Evolutionary conservation across 345 rosid species (phyloP), one percentile per base, ranked within the genome.

Genomic region (Noccaea caerulescens): DNA sequence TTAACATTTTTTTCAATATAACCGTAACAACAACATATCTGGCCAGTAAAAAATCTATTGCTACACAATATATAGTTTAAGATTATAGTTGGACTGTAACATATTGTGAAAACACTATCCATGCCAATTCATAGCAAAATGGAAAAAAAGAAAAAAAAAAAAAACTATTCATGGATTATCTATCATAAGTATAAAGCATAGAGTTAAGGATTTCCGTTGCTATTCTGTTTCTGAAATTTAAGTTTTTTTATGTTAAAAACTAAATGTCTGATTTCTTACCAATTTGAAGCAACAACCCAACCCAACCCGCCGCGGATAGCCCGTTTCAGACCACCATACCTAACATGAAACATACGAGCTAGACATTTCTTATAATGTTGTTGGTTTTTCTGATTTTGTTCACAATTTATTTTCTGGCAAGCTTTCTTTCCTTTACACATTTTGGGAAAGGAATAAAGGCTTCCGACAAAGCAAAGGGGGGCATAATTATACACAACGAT

Each of bases 371-470:
- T 53, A 20, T 20, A 6, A 37, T 13, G 18, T 23, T 37, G 18
- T 33, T 55, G 1, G 18, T 34, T 47, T 58, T 49, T 27, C 37
- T 57, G 65, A 18, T 51, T 59, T 43, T 20, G 7, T 8, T 45
- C 33, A 39, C 14, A 30, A 5, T 44, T 30, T 32, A 10, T 34
- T 58, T 36, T 66, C 54, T 39, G 44, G 41, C 36, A 9, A 49
- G 49, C 54, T 7, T 51, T 59, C 8, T 66, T 43, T 39, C 55
- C 20, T 66, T 58, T 59, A 52, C 50, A 68, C 42, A 67, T 42
- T 36, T 52, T 67, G 68, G 68, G 68, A 44, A 67, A 67, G 61
- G 78, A 74, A 74, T 60, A 74, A 74, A 74, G 73, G 78, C 25
- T 74, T 52, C 63, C 55, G 57, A 60, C 56, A 74, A 59, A 52